A percentile compares a stretch with the other conserved stretches of the same genome.
Evolutionary conservation across 2,329 filamentous ascomycete genomes (phyloP).

Genomic region (Fusarium sp.): DNA sequence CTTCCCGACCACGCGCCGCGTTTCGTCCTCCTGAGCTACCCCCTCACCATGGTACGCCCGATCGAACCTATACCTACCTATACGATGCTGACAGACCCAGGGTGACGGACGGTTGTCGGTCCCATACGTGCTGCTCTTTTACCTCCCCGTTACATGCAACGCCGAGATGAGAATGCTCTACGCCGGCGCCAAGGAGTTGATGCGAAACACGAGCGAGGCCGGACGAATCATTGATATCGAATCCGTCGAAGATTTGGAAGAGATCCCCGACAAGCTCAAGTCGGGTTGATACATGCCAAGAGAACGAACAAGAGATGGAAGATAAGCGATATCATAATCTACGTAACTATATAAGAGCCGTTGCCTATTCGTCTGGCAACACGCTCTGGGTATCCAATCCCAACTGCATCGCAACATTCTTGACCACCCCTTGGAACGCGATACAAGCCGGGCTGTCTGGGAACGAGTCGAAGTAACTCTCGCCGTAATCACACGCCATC

Average conservation of each 20-base stretch:
- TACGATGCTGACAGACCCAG: conserved; percentile 56
- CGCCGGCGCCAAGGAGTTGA: conserved; percentile 93
- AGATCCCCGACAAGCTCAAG: conserved; percentile 75
- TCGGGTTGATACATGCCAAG: conserved; percentile 12
- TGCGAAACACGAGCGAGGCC: conserved; percentile 94
- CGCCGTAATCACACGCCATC: conserved; percentile 96
- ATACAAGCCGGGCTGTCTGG: conserved; percentile 91
- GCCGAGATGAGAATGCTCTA: conserved; percentile 91
- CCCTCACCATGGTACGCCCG: conserved; percentile 78
- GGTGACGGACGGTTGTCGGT: conserved; percentile 85
- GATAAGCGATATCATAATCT: conserved; percentile 31
- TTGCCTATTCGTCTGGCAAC: conserved; percentile 50
- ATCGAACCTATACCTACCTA: neutral
- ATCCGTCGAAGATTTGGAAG: conserved; percentile 81
- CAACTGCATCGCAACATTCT: conserved; percentile 73
- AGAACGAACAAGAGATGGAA: conserved; percentile 42
- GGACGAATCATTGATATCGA: conserved; percentile 87
- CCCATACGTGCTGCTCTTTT: conserved; percentile 95
- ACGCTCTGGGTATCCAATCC: conserved; percentile 69
- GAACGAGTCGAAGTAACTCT: conserved; percentile 95
- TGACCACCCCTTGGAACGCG: conserved; percentile 84
- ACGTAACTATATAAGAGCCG: conserved; percentile 24
- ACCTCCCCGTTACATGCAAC: conserved; percentile 92
- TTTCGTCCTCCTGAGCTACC: conserved; percentile 91
- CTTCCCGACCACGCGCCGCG: conserved; percentile 92